phyloP scores from a whole-genome alignment of 2,329 filamentous ascomycete genomes.

The Paracoccidioides lutzii region DNA sequence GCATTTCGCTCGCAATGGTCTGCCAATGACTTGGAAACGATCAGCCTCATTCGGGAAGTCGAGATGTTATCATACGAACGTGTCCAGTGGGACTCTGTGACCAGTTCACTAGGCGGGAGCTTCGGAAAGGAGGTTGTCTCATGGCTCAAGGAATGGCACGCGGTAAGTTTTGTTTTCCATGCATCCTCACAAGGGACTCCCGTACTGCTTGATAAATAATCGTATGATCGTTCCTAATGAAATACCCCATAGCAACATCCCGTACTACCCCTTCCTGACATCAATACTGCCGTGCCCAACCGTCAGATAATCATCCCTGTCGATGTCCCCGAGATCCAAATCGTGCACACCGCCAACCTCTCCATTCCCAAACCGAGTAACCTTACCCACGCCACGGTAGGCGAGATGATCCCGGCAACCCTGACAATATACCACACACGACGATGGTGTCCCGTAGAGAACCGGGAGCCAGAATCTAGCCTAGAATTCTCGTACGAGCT shows the following conservation, averaged over 20 bases:
- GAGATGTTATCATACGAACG: conserved; percentile 40
- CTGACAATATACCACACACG: conserved; percentile 42
- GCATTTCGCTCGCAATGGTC: conserved; percentile 35
- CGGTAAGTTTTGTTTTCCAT: conserved; percentile 26
- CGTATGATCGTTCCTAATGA: conserved; percentile 1
- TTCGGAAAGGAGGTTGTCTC: conserved; percentile 29
- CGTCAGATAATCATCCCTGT: conserved; percentile 75
- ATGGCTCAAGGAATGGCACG: conserved; percentile 39
- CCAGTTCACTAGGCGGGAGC: conserved; percentile 38
- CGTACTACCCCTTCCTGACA: conserved; percentile 20
- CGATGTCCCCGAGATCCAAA: conserved; percentile 68
- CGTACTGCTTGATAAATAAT: not conserved
- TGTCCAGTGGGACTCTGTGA: conserved; percentile 41
- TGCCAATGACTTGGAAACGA: conserved; percentile 39
- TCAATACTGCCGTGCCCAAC: conserved; percentile 26
- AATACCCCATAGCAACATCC: conserved; percentile 21
- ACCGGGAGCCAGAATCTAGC: conserved; percentile 30
- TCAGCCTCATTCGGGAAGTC: conserved; percentile 41
- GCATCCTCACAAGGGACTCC: not conserved
- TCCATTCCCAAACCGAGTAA: conserved; percentile 20
- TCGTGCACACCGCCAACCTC: conserved; percentile 60
- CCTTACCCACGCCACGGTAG: conserved; percentile 19
- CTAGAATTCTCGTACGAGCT: conserved; percentile 78
- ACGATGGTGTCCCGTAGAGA: conserved; percentile 34
- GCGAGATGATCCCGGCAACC: conserved; percentile 36